Percentiles rank a stretch among this genome's conserved stretches.
Conservation (phyloP, 1,139 yeast genomes). For the Saccharomyces hybrid region DNA sequence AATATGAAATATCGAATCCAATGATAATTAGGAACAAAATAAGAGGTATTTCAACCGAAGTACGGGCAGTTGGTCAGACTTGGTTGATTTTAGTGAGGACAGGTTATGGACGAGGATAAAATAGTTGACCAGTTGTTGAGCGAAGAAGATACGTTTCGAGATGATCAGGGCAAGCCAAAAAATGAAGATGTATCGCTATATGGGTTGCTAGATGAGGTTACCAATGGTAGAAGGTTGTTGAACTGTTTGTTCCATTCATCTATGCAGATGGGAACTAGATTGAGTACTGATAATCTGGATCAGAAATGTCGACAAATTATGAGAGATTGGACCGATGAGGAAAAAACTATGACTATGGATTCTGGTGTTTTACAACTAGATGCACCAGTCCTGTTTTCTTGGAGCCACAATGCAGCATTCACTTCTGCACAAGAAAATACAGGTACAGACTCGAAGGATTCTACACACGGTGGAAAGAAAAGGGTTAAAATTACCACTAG, state of each 20-base stretch:
- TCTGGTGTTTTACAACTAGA: slow-evolving; percentile 13
- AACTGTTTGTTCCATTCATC: slow-evolving; percentile 12
- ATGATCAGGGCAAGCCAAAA: background rate
- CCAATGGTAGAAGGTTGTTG: slow-evolving; percentile 22
- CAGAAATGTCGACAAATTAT: slow-evolving; percentile 10
- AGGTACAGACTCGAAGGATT: background rate
- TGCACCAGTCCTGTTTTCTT: slow-evolving; percentile 23
- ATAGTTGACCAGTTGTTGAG: background rate
- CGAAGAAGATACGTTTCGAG: background rate
- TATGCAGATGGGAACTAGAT: background rate
- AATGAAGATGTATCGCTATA: slow-evolving; percentile 11
- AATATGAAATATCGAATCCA: background rate
- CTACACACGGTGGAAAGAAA: background rate
- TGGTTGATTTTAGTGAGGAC: background rate
- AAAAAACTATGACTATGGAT: slow-evolving; percentile 11
- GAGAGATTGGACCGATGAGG: slow-evolving; percentile 21
- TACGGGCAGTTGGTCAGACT: background rate
- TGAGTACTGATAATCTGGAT: background rate
- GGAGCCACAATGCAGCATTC: slow-evolving; percentile 16
- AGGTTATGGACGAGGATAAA: background rate
- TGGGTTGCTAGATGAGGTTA: slow-evolving; percentile 19
- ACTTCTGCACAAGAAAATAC: background rate
- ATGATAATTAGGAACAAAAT: background rate
- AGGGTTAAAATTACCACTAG: slow-evolving; percentile 12
- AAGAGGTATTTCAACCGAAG: background rate